phyloP scores from a whole-genome alignment of 768 basidiomycete genomes.

The Leccinum arenicola region DNA sequence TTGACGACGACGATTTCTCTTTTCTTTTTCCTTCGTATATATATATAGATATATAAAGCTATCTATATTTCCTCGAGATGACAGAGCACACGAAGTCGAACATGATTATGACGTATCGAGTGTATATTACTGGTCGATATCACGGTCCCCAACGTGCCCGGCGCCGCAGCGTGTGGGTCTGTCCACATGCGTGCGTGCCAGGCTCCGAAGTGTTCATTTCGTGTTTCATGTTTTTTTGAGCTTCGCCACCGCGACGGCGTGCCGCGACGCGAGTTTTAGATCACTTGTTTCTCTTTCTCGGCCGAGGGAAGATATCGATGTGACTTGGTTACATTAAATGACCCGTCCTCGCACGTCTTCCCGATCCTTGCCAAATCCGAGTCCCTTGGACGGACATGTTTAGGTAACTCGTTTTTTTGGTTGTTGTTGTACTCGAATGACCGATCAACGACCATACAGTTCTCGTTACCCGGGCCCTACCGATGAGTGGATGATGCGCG shows the following conservation, averaged over 20 bases:
- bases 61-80: background rate
- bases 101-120: background rate
- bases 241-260: background rate
- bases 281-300: background rate
- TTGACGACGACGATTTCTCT: background rate
- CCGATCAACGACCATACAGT: background rate
- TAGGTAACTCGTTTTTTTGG: no score
- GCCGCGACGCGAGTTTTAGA: background rate
- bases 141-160: background rate
- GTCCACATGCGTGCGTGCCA: background rate
- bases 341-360: background rate
- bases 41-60: background rate
- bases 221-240: slow-evolving; percentile 1
- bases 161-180: background rate
- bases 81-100: background rate
- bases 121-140: background rate
- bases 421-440: background rate
- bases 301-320: background rate
- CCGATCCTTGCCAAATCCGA: no score
- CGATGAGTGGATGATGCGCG: background rate
- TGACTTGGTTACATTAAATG: background rate
- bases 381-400: background rate
- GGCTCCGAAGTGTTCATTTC: background rate
- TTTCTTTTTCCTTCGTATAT: background rate
- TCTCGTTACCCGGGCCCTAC: background rate